Conservation (phyloP, 768 basidiomycete genomes). For the Auricularia heimuer region DNA sequence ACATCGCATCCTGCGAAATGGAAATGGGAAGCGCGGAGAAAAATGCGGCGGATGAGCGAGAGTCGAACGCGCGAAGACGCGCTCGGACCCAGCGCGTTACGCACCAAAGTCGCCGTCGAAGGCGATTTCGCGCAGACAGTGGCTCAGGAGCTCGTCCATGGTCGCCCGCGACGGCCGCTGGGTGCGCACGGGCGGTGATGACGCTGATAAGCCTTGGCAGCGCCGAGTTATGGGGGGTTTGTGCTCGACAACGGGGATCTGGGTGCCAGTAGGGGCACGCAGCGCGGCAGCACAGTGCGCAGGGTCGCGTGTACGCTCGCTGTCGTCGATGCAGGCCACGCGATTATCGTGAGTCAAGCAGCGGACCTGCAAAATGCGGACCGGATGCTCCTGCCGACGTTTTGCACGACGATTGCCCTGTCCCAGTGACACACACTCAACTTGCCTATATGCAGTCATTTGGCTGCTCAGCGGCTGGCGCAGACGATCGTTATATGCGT, state of each 20-base stretch:
- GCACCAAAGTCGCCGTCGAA: constrained; percentile 87
- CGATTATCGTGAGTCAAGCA: too few species aligned
- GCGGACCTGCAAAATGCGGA: too few species aligned
- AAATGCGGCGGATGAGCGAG: constrained; percentile 9
- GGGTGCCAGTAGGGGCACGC: background rate
- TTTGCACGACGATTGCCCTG: too few species aligned
- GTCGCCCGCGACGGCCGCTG: background rate
- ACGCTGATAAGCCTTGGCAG: background rate
- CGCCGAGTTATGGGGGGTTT: background rate
- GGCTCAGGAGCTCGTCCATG: constrained; percentile 82
- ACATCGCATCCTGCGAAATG: constrained; percentile 53
- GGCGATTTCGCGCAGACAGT: constrained; percentile 76
- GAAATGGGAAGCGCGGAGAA: background rate
- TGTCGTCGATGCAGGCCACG: too few species aligned
- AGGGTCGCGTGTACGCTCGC: too few species aligned
- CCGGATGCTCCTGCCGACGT: too few species aligned
- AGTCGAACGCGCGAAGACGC: constrained; percentile 5
- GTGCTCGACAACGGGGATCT: background rate
- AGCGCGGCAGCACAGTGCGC: background rate
- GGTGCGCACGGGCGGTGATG: too few species aligned
- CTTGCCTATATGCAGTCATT: too few species aligned
- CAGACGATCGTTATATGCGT: too few species aligned
- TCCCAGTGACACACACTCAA: too few species aligned
- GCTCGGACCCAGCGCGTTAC: constrained; percentile 20
- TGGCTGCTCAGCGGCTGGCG: too few species aligned